These are phyloP conservation scores for Cryptosporidium parvum DNA, from an alignment of 169 alveolate species.

Conservation along the genomic window DNA sequence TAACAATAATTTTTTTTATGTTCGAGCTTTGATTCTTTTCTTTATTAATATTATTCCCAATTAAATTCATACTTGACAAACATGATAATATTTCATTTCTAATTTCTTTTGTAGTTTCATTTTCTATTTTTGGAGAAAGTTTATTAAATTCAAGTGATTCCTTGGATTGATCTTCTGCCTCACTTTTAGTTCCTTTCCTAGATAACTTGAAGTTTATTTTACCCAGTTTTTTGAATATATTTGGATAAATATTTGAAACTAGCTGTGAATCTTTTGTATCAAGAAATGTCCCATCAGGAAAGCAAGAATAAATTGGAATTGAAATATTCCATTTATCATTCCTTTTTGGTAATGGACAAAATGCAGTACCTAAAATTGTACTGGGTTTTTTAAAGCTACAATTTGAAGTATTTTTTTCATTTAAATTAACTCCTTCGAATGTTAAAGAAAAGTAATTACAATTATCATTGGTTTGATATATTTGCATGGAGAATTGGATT, in stretches of 20 bases:
- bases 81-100: slow-evolving; percentile 9
- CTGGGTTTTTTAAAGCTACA: neutral
- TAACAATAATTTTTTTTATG: slow-evolving; percentile 28
- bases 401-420: neutral
- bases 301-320: slow-evolving; percentile 49
- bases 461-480: slow-evolving; percentile 1
- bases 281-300: slow-evolving; percentile 6
- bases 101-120: slow-evolving; percentile 1
- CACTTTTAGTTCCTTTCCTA: neutral
- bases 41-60: neutral
- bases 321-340: slow-evolving; percentile 40
- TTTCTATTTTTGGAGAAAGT: neutral
- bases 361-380: slow-evolving; percentile 30
- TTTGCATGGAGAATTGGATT: slow-evolving; percentile 12
- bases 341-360: slow-evolving; percentile 52
- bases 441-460: neutral
- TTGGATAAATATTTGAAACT: slow-evolving; percentile 5
- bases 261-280: neutral
- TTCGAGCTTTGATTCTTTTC: neutral
- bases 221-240: slow-evolving; percentile 43
- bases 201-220: slow-evolving; percentile 16
- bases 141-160: neutral
- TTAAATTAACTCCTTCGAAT: slow-evolving; percentile 28
- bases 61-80: neutral
- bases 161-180: neutral